These are phyloP conservation scores for Cryphonectria japonica DNA, from an alignment of 2,329 filamentous ascomycete species.

Conservation along the genomic window DNA sequence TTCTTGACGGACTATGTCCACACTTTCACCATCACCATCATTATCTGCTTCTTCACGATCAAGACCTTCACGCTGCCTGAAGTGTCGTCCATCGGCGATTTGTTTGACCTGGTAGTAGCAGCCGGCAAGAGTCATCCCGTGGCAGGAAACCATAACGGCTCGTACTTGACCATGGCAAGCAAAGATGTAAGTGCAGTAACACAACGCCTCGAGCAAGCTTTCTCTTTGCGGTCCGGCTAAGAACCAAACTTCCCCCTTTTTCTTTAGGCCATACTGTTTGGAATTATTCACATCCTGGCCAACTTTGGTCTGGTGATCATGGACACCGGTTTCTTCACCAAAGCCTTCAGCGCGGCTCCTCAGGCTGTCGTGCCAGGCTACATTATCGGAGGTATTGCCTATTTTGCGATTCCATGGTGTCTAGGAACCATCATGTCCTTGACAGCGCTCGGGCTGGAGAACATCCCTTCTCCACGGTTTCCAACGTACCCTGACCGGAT, in stretches of 20 bases:
- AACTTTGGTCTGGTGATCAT: conserved; percentile 60
- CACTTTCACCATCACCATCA: conserved; percentile 57
- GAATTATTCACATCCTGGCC: conserved; percentile 51
- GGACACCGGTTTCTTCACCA: conserved; percentile 58
- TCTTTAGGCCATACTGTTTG: conserved; percentile 51
- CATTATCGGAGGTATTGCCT: conserved; percentile 54
- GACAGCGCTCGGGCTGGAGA: conserved; percentile 51
- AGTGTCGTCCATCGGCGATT: conserved; percentile 49
- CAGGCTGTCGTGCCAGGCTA: conserved; percentile 56
- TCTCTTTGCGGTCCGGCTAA: neutral
- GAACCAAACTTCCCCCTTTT: neutral
- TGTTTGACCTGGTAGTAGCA: conserved; percentile 55
- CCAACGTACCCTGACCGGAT: conserved; percentile 54
- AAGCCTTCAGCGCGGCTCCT: conserved; percentile 53
- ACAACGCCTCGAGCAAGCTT: neutral
- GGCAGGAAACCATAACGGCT: conserved; percentile 55
- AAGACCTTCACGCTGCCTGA: conserved; percentile 42
- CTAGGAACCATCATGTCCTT: conserved; percentile 56
- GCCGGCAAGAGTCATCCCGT: conserved; percentile 50
- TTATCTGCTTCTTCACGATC: conserved; percentile 54
- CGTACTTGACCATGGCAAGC: conserved; percentile 60
- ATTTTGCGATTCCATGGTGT: conserved; percentile 58
- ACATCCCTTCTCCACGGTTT: conserved; percentile 46
- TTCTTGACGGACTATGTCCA: conserved; percentile 58
- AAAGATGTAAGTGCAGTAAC: conserved; percentile 41